A percentile compares a stretch with the other conserved stretches of the same genome.
Conservation (phyloP, 371 early-diverging fungal species). For the Spraguea lophii region DNA sequence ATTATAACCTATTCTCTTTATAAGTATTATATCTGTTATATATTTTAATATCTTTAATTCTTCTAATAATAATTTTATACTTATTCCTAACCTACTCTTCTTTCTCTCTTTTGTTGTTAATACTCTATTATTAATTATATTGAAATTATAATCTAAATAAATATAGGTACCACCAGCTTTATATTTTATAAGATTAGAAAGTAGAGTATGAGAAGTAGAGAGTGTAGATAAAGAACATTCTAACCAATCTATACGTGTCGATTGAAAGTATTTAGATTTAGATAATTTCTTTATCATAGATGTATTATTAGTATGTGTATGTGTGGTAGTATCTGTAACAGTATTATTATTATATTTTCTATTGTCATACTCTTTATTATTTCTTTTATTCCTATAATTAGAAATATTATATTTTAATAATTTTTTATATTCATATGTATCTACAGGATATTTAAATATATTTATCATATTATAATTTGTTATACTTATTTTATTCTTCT, state of each 20-base stretch:
- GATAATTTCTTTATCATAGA: constrained; percentile 53
- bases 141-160: constrained; percentile 89
- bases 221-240: constrained; percentile 87
- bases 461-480: constrained; percentile 77
- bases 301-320: background rate
- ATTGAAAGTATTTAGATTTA: constrained; percentile 87
- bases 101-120: constrained; percentile 97
- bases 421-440: constrained; percentile 86
- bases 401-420: constrained; percentile 62
- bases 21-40: no score
- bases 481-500: constrained; percentile 78
- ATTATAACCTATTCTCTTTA: background rate
- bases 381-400: background rate
- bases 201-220: constrained; percentile 90
- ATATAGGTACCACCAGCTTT: constrained; percentile 74
- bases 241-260: constrained; percentile 88
- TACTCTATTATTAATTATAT: constrained; percentile 80
- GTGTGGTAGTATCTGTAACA: background rate
- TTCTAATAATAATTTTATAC: constrained; percentile 78
- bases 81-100: constrained; percentile 88
- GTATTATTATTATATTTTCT: background rate
- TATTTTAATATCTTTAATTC: constrained; percentile 83
- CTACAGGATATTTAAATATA: constrained; percentile 71
- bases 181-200: constrained; percentile 79
- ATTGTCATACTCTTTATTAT: background rate